Evolutionary conservation across 768 basidiomycete species (phyloP), one percentile per base, ranked within the genome.

Genomic region (Cyclocybe aegerita): DNA sequence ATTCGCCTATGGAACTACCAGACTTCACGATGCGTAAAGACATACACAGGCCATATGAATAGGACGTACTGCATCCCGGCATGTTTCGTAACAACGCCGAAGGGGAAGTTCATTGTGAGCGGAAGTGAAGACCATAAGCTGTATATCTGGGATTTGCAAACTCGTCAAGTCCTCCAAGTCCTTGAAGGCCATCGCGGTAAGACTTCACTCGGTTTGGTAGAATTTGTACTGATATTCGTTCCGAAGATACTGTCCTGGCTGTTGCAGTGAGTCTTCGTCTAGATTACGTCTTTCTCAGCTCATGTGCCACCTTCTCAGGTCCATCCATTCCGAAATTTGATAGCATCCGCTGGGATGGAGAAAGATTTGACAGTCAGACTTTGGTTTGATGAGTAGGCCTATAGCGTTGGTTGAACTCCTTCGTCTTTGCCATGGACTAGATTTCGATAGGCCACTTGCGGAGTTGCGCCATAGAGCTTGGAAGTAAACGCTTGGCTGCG

Each of bases 1-100:
- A 85, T 98, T 52, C 84, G 96, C 1, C 71, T 99, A 11, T 98
- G 97, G 94, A 90, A 96, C 65, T 93, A 88, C 63, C 91, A 93
- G 52, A 87, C 83, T 7, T 90, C 92, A 4, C 86, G 87, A 52
- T 93, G 93, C 58, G 85, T 96, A 16, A 98, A 98, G 72, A 96
- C 94, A 2, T 94, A 94, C 62, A 83, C 78, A 0, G 93, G 94
- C 0, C 94, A 96, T 63, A 75, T 75, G 4, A 96, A 94, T 66
- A 82, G 90, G 41, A 91, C 90, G 31, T 96, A 86, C 57, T 93
- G 89, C 59, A 74, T 93, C 50, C 78, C 81, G 52, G 72, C 88
- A 4, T 82, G 81, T 58, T 90, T 93, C 62, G 73, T 71, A 50
- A 5, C 23, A 23, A 77, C 75, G 36, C 81, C 79, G 0, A 70